These are phyloP conservation scores for Plasmodium falciparum DNA, from an alignment of 169 alveolate genomes.

Conservation along the genomic window DNA sequence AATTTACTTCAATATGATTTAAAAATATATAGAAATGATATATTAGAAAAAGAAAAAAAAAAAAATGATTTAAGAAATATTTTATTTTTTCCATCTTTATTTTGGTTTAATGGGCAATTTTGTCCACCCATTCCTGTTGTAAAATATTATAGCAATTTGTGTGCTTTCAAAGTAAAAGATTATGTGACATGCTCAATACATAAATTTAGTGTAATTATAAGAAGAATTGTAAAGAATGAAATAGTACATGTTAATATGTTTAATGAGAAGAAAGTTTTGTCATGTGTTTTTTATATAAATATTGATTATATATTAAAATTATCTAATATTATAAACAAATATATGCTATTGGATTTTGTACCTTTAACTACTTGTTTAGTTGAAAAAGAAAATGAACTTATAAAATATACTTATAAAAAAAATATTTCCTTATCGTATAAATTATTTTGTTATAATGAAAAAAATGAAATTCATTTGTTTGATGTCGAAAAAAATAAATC, in stretches of 20 bases:
- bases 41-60: slow-evolving; percentile 28
- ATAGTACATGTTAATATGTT: slow-evolving; percentile 48
- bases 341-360: neutral
- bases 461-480: slow-evolving; percentile 65
- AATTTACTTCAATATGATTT: slow-evolving; percentile 30
- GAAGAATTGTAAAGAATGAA: slow-evolving; percentile 59
- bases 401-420: neutral
- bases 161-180: slow-evolving; percentile 11
- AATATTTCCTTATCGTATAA: neutral
- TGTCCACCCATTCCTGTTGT: slow-evolving; percentile 40
- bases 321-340: neutral
- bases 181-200: slow-evolving; percentile 55
- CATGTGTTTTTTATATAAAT: slow-evolving; percentile 53
- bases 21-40: slow-evolving; percentile 16
- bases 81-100: slow-evolving; percentile 72
- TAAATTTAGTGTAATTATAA: slow-evolving; percentile 58
- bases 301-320: slow-evolving; percentile 15
- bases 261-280: slow-evolving; percentile 53
- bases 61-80: slow-evolving; percentile 59
- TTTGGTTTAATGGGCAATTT: slow-evolving; percentile 48
- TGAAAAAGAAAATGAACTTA: neutral
- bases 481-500: slow-evolving; percentile 36
- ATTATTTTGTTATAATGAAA: slow-evolving; percentile 44
- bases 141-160: slow-evolving; percentile 1
- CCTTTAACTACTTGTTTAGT: neutral